Conservation (phyloP, 139 green algal genomes). For the Chlorella sorokiniana region DNA sequence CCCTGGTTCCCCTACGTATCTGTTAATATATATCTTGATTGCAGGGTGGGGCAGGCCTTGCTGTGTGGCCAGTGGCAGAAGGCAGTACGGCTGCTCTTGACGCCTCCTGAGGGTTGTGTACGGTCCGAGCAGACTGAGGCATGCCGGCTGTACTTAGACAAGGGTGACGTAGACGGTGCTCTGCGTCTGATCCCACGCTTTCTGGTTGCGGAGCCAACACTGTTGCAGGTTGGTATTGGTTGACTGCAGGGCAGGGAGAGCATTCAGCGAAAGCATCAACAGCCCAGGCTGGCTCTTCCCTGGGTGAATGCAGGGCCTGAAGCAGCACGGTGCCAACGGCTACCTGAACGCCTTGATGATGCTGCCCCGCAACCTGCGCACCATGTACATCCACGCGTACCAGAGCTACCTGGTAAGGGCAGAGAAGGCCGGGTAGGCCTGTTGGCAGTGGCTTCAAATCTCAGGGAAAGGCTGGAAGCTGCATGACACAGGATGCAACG, state of each 20-base stretch:
- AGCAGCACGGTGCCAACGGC: slow-evolving; percentile 25
- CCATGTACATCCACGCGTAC: slow-evolving; percentile 95
- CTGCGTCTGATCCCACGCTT: slow-evolving; percentile 61
- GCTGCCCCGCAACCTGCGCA: slow-evolving; percentile 82
- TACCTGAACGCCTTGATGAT: slow-evolving; percentile 46
- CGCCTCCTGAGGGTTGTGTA: slow-evolving; percentile 23
- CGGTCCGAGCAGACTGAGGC: slow-evolving; percentile 35
- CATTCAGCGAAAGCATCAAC: not conserved
- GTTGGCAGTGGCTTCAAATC: too few relatives aligned
- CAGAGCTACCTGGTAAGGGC: slow-evolving; percentile 74
- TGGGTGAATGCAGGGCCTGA: slow-evolving; percentile 17
- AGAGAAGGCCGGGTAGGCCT: not conserved
- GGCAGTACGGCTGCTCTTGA: slow-evolving; percentile 75
- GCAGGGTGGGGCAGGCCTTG: slow-evolving; percentile 75
- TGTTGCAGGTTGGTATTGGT: slow-evolving; percentile 55
- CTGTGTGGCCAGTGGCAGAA: slow-evolving; percentile 74
- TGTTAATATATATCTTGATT: too few relatives aligned
- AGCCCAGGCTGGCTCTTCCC: not conserved
- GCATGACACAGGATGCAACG: not conserved
- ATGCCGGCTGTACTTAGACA: slow-evolving; percentile 42
- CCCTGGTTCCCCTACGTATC: too few relatives aligned
- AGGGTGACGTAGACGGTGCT: slow-evolving; percentile 49
- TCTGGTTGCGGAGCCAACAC: slow-evolving; percentile 62
- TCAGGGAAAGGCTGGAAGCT: too few relatives aligned
- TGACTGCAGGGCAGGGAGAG: not conserved